These are phyloP conservation scores for Tilletia indica DNA, from an alignment of 1,284 basidiomycete species.

Conservation along the genomic window DNA sequence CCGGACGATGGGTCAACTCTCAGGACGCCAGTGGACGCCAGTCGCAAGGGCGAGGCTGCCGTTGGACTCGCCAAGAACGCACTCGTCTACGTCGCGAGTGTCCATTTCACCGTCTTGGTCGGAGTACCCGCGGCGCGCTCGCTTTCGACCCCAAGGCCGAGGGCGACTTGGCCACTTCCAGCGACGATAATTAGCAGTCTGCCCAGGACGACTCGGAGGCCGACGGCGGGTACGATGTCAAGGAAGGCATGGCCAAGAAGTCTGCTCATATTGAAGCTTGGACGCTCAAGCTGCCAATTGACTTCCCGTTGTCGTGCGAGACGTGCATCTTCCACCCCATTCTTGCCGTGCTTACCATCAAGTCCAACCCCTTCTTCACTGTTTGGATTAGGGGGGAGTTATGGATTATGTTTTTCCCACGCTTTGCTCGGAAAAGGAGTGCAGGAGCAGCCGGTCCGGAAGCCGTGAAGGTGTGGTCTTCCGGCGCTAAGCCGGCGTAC, in stretches of 20 bases:
- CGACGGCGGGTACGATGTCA: conserved; percentile 33
- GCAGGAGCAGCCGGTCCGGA: too few species aligned
- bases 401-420: too few species aligned
- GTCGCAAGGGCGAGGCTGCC: conserved; percentile 29
- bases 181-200: conserved; percentile 33
- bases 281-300: too few species aligned
- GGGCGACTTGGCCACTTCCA: conserved; percentile 32
- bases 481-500: too few species aligned
- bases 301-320: too few species aligned
- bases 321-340: too few species aligned
- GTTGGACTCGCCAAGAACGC: conserved; percentile 38
- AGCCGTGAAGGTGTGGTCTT: too few species aligned
- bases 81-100: conserved; percentile 50
- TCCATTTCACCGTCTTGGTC: conserved; percentile 55
- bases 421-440: too few species aligned
- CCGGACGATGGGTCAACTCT: conserved; percentile 55
- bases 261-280: conserved; percentile 13
- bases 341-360: too few species aligned
- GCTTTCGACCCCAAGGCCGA: conserved; percentile 55
- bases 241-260: conserved; percentile 29
- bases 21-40: conserved; percentile 35
- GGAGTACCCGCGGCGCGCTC: conserved; percentile 53
- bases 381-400: too few species aligned
- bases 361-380: too few species aligned
- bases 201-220: conserved; percentile 29